These are phyloP conservation scores for Backusella macrospora DNA, from an alignment of 192 early-diverging fungal genomes.

Conservation along the genomic window DNA sequence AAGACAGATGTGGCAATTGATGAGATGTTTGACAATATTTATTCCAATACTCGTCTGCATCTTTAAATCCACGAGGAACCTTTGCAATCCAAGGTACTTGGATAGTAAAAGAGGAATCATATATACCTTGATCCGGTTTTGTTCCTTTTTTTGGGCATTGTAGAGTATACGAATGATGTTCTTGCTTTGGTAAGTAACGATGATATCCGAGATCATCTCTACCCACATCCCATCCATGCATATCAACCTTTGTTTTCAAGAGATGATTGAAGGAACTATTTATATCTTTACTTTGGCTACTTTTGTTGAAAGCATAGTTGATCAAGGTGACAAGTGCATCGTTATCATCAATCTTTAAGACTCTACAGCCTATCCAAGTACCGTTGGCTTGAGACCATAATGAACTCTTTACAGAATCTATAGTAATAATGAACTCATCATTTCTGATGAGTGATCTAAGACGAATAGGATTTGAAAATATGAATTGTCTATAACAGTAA, in stretches of 20 bases:
- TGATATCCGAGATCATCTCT: slow-evolving; percentile 42
- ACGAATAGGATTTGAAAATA: slow-evolving; percentile 41
- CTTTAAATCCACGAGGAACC: slow-evolving; percentile 26
- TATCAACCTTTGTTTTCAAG: slow-evolving; percentile 39
- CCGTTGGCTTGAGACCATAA: slow-evolving; percentile 33
- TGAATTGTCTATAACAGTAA: slow-evolving; percentile 38
- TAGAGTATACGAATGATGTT: slow-evolving; percentile 32
- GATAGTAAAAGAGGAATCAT: slow-evolving; percentile 31
- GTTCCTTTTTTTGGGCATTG: slow-evolving; percentile 38
- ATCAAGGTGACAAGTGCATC: slow-evolving; percentile 35
- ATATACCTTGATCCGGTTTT: slow-evolving; percentile 15
- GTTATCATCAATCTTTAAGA: slow-evolving; percentile 28
- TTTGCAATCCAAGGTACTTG: slow-evolving; percentile 38
- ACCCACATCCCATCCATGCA: slow-evolving; percentile 43
- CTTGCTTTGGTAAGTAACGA: slow-evolving; percentile 37
- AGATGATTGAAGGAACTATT: slow-evolving; percentile 39
- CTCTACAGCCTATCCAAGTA: slow-evolving; percentile 34
- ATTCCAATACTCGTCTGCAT: slow-evolving; percentile 32
- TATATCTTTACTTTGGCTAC: slow-evolving; percentile 38
- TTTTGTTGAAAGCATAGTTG: slow-evolving; percentile 37
- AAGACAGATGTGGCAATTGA: background rate
- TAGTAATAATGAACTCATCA: slow-evolving; percentile 22
- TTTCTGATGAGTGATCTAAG: slow-evolving; percentile 31
- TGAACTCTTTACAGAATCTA: slow-evolving; percentile 37
- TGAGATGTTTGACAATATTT: slow-evolving; percentile 28